Evolutionary conservation across 2,329 filamentous ascomycete genomes (phyloP).

Genomic region (Cladobotryum mycophilum): DNA sequence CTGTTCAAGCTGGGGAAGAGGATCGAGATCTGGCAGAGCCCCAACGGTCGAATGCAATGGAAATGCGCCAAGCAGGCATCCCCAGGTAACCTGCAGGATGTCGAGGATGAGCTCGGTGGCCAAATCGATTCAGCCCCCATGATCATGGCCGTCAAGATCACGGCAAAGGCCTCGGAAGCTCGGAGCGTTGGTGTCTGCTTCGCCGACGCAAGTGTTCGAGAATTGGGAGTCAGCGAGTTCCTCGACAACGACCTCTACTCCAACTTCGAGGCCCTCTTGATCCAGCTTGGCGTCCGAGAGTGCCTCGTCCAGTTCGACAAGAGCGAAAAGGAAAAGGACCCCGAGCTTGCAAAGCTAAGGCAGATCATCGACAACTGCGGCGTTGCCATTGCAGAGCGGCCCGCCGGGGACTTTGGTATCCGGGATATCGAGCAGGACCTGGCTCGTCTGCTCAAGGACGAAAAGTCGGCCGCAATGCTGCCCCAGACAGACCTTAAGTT

Average conservation of each 20-base stretch:
- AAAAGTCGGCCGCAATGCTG: conserved; percentile 67
- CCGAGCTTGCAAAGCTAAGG: conserved; percentile 78
- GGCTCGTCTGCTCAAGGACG: conserved; percentile 78
- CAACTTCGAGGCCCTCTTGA: conserved; percentile 93
- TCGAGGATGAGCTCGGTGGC: conserved; percentile 88
- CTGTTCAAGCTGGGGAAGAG: conserved; percentile 87
- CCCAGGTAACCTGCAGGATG: conserved; percentile 91
- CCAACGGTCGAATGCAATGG: conserved; percentile 78
- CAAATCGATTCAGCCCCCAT: conserved; percentile 87
- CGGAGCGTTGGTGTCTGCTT: conserved; percentile 92
- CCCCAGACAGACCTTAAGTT: conserved; percentile 90
- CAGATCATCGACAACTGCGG: conserved; percentile 90
- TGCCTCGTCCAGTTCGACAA: conserved; percentile 79
- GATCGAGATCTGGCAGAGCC: conserved; percentile 81
- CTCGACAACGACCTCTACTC: conserved; percentile 98
- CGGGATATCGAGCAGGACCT: conserved; percentile 96
- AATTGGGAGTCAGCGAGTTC: conserved; percentile 95
- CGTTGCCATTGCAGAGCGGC: conserved; percentile 78
- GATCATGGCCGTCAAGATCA: conserved; percentile 90
- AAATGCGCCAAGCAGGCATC: conserved; percentile 87
- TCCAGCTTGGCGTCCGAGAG: conserved; percentile 92
- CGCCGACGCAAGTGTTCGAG: conserved; percentile 90
- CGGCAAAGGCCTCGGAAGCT: conserved; percentile 77
- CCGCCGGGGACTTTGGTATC: conserved; percentile 69
- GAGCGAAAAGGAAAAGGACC: conserved; percentile 76